Evolutionary conservation across 2,329 filamentous ascomycete species (phyloP).

Genomic region (Diaporthe sp.): DNA sequence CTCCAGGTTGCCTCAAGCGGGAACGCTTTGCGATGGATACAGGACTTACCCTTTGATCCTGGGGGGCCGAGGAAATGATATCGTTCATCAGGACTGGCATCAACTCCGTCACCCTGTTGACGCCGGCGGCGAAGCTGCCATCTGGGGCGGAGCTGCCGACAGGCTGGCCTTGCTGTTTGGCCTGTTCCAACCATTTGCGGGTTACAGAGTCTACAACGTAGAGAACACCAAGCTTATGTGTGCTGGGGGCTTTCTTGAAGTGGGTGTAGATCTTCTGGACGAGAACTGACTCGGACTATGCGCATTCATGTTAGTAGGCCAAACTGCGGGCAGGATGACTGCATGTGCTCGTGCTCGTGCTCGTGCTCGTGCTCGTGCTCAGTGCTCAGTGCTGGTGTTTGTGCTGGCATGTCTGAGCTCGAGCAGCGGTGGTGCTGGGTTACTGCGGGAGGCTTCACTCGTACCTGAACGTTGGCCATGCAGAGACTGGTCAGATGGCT

Average conservation of each 20-base stretch:
- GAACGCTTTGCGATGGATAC: conserved; percentile 3
- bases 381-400: conserved; percentile 15
- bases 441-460: conserved; percentile 52
- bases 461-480: conserved; percentile 90
- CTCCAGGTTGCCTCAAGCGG: conserved; percentile 24
- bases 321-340: conserved; percentile 15
- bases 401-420: conserved; percentile 37
- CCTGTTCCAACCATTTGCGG: conserved; percentile 97
- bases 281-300: conserved; percentile 90
- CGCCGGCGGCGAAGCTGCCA: conserved; percentile 93
- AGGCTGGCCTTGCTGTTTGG: conserved; percentile 85
- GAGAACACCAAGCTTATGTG: conserved; percentile 97
- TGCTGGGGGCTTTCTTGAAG: conserved; percentile 93
- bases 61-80: conserved; percentile 86
- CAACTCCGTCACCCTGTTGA: conserved; percentile 95
- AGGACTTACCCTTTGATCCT: conserved; percentile 93
- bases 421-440: conserved; percentile 28
- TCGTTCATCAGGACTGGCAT: conserved; percentile 96
- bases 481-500: conserved; percentile 87
- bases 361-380: conserved; percentile 15
- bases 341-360: not conserved
- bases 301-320: conserved; percentile 41
- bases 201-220: conserved; percentile 99
- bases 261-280: conserved; percentile 97
- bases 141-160: conserved; percentile 84